Conservation (phyloP, 352 stramenopile genomes). For the Peronospora tabacina region DNA sequence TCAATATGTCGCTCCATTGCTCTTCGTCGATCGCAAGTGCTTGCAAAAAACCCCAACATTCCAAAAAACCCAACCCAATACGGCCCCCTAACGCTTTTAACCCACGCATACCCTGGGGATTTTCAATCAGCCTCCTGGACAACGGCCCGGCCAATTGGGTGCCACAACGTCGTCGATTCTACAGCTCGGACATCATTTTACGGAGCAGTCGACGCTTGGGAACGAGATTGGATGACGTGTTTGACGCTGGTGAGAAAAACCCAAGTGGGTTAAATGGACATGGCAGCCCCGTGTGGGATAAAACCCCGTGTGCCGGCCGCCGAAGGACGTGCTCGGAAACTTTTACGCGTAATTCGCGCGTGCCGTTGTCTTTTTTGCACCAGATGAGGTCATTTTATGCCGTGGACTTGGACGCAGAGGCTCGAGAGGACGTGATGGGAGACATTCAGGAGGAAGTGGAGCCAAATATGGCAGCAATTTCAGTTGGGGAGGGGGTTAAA, state of each 20-base stretch:
- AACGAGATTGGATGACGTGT: conserved; percentile 13
- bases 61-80: conserved; percentile 6
- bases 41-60: conserved; percentile 7
- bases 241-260: conserved; percentile 7
- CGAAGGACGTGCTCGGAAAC: conserved; percentile 34
- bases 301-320: too few relatives aligned
- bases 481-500: conserved; percentile 18
- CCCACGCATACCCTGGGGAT: conserved; percentile 8
- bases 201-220: conserved; percentile 7
- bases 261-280: conserved; percentile 13
- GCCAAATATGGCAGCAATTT: conserved; percentile 3
- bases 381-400: conserved; percentile 11
- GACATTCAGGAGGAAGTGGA: conserved; percentile 17
- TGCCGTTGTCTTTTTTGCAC: conserved; percentile 21
- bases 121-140: neutral
- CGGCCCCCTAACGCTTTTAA: neutral
- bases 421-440: conserved; percentile 9
- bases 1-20: neutral
- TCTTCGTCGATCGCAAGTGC: conserved; percentile 8
- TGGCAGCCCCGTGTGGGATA: too few relatives aligned
- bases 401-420: conserved; percentile 7
- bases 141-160: conserved; percentile 11
- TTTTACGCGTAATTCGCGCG: conserved; percentile 28
- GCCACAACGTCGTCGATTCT: conserved; percentile 39
- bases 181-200: conserved; percentile 54